Conservation (phyloP, 345 rosid genomes). For the Populus deltoides region DNA sequence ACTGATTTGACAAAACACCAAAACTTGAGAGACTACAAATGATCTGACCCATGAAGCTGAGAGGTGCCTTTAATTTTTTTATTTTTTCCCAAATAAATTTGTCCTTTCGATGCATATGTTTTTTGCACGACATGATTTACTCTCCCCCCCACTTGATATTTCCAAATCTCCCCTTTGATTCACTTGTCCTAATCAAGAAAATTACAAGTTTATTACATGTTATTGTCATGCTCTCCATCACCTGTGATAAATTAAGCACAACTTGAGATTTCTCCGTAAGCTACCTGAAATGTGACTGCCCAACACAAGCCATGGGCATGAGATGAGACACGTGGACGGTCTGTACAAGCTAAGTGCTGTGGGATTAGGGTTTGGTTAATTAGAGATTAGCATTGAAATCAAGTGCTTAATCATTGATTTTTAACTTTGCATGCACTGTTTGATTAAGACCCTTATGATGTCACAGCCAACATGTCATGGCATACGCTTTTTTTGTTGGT, state of each 20-base stretch:
- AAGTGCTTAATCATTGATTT: slow-evolving; percentile 6
- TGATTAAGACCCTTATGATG: neutral
- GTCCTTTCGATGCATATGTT: neutral
- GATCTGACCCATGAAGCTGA: neutral
- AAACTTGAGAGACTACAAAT: neutral
- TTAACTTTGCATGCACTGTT: neutral
- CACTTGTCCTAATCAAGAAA: neutral
- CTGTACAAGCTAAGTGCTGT: neutral
- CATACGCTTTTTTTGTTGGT: neutral
- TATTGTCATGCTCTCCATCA: neutral
- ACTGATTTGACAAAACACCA: no score
- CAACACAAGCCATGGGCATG: neutral
- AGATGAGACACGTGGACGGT: slow-evolving; percentile 12
- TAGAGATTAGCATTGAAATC: neutral
- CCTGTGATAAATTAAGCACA: no score
- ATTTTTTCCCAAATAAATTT: neutral
- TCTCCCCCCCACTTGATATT: neutral
- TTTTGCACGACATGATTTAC: neutral
- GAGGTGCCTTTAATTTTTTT: no score
- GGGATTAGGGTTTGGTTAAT: neutral
- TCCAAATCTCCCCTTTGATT: neutral
- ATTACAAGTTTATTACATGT: neutral
- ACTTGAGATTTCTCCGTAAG: neutral
- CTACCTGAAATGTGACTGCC: neutral
- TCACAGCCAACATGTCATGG: slow-evolving; percentile 6